These are phyloP conservation scores for Sistotremastrum suecicum DNA, from an alignment of 768 basidiomycete species.

Conservation along the genomic window DNA sequence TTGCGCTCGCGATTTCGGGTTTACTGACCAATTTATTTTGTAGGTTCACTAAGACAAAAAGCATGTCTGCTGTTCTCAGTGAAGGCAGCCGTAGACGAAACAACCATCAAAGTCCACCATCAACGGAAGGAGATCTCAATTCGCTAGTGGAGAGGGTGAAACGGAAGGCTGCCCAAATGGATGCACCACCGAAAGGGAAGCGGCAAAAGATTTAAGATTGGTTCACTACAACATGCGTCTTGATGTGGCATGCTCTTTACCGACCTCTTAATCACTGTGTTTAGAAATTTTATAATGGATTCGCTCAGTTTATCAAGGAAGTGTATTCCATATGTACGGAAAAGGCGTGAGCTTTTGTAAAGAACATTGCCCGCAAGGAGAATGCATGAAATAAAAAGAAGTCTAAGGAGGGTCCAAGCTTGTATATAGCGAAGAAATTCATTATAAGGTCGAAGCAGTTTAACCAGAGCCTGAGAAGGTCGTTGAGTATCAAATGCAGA, in stretches of 20 bases:
- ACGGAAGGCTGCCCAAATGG: constrained; percentile 40
- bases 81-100: constrained; percentile 32
- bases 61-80: constrained; percentile 74
- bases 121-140: constrained; percentile 24
- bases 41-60: constrained; percentile 88
- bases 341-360: no score
- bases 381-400: no score
- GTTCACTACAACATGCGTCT: neutral
- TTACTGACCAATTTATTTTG: constrained; percentile 4
- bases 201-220: constrained; percentile 19
- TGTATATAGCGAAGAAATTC: no score
- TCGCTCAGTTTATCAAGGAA: no score
- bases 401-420: no score
- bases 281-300: no score
- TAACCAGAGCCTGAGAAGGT: constrained; percentile 25
- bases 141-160: constrained; percentile 80
- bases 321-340: no score
- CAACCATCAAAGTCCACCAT: constrained; percentile 1
- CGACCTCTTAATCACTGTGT: no score
- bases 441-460: constrained; percentile 11
- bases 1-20: neutral
- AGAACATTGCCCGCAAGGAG: no score
- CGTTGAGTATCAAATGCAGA: neutral
- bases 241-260: no score
- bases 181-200: constrained; percentile 22